These are phyloP conservation scores for Huntiella omanensis DNA, from an alignment of 2,329 filamentous ascomycete species.

Conservation along the genomic window DNA sequence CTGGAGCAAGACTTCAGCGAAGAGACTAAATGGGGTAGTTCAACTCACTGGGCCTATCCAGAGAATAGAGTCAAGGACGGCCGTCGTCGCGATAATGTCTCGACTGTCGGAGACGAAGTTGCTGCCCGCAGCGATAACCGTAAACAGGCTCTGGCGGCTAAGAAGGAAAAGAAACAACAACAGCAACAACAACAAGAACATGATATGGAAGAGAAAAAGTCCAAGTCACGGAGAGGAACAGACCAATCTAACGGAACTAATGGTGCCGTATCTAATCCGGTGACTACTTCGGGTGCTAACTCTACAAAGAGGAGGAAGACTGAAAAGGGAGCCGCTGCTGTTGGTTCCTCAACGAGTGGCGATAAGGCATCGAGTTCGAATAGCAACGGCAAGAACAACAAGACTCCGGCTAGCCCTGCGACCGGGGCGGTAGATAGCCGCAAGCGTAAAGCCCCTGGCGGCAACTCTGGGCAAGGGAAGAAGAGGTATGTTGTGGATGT, in stretches of 20 bases:
- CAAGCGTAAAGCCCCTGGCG: slow-evolving; percentile 46
- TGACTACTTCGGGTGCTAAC: slow-evolving; percentile 22
- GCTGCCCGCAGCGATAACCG: slow-evolving; percentile 68
- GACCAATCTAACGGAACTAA: slow-evolving; percentile 31
- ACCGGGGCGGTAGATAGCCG: slow-evolving; percentile 53
- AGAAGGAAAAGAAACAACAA: slow-evolving; percentile 50
- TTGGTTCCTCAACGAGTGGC: background rate
- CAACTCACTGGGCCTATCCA: slow-evolving; percentile 87
- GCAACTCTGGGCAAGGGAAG: slow-evolving; percentile 51
- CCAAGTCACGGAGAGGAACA: slow-evolving; percentile 23
- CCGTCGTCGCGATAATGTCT: slow-evolving; percentile 60
- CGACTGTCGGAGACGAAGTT: slow-evolving; percentile 66
- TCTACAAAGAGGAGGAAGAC: slow-evolving; percentile 63
- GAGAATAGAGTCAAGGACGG: slow-evolving; percentile 63
- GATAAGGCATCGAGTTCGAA: slow-evolving; percentile 20
- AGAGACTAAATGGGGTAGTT: slow-evolving; percentile 81
- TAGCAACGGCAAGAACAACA: slow-evolving; percentile 27
- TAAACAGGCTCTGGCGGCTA: slow-evolving; percentile 63
- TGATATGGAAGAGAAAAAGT: slow-evolving; percentile 35
- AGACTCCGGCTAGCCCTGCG: slow-evolving; percentile 42
- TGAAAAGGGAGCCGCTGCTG: slow-evolving; percentile 33
- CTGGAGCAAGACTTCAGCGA: slow-evolving; percentile 82
- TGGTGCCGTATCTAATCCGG: slow-evolving; percentile 35
- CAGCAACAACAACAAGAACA: slow-evolving; percentile 33
- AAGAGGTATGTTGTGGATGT: slow-evolving; percentile 44